Evolutionary conservation across 768 basidiomycete genomes (phyloP).

Genomic region (Peribolospora kevripleyi): DNA sequence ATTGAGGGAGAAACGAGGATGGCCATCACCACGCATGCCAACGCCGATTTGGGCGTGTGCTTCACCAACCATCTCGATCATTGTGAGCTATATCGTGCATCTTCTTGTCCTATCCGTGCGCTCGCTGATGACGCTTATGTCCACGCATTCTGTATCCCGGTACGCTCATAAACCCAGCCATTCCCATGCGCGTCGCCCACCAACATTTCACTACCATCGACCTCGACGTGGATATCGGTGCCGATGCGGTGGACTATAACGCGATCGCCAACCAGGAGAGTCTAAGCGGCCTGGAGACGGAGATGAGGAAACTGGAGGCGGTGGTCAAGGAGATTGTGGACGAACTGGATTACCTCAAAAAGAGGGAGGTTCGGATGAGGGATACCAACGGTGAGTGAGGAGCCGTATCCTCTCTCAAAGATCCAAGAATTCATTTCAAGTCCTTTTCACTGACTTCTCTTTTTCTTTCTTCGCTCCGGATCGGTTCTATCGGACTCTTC

Average conservation of each 20-base stretch:
- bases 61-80: slow-evolving; percentile 55
- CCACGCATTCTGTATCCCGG: background rate
- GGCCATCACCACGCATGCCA: slow-evolving; percentile 76
- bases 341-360: slow-evolving; percentile 73
- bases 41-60: slow-evolving; percentile 89
- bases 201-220: slow-evolving; percentile 49
- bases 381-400: slow-evolving; percentile 56
- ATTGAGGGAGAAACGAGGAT: slow-evolving; percentile 78
- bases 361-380: slow-evolving; percentile 67
- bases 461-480: background rate
- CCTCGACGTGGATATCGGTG: slow-evolving; percentile 90
- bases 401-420: background rate
- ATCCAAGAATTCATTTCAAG: background rate
- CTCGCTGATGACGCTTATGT: background rate
- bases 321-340: slow-evolving; percentile 82
- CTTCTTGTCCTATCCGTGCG: background rate
- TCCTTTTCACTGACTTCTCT: background rate
- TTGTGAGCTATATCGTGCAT: slow-evolving; percentile 27
- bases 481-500: background rate
- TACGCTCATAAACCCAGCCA: slow-evolving; percentile 19
- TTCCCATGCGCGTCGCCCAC: slow-evolving; percentile 26
- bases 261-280: slow-evolving; percentile 98
- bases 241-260: slow-evolving; percentile 96
- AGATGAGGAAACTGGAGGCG: slow-evolving; percentile 94
- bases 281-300: slow-evolving; percentile 78